These are phyloP conservation scores for Zopfochytrium polystomum DNA, from an alignment of 371 early-diverging fungal species.

Conservation along the genomic window DNA sequence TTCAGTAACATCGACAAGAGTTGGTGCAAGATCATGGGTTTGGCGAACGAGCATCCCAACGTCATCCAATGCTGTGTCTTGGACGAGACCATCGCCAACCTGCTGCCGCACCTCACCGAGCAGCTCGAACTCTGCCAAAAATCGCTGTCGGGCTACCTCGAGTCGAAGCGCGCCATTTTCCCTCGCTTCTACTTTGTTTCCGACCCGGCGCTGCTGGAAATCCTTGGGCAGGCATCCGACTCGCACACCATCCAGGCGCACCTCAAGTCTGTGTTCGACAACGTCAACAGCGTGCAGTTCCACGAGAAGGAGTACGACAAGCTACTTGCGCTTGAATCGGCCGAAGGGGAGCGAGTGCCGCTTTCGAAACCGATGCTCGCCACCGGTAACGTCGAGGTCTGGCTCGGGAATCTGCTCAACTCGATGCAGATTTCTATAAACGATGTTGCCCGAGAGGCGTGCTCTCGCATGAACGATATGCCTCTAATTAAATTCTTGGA, in stretches of 20 bases:
- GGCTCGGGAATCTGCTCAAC: slow-evolving; percentile 58
- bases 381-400: slow-evolving; percentile 58
- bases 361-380: slow-evolving; percentile 55
- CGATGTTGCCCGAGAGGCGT: slow-evolving; percentile 58
- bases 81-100: slow-evolving; percentile 60
- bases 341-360: slow-evolving; percentile 58
- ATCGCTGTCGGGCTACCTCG: slow-evolving; percentile 59
- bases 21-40: slow-evolving; percentile 65
- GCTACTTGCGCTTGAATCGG: slow-evolving; percentile 55
- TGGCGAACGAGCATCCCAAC: slow-evolving; percentile 60
- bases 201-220: slow-evolving; percentile 61
- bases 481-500: slow-evolving; percentile 59
- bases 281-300: slow-evolving; percentile 53
- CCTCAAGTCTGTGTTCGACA: slow-evolving; percentile 59
- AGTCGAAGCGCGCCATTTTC: slow-evolving; percentile 62
- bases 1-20: slow-evolving; percentile 64
- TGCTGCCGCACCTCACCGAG: slow-evolving; percentile 61
- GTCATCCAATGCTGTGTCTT: slow-evolving; percentile 60
- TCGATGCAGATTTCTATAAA: slow-evolving; percentile 57
- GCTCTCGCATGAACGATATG: slow-evolving; percentile 54
- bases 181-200: slow-evolving; percentile 67
- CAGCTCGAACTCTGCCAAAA: slow-evolving; percentile 66
- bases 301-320: slow-evolving; percentile 67
- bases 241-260: slow-evolving; percentile 65
- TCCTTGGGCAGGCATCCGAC: slow-evolving; percentile 62